Base-by-base conservation (phyloP, 1,284 basidiomycete species). In the Exsudoporus floridanus region DNA sequence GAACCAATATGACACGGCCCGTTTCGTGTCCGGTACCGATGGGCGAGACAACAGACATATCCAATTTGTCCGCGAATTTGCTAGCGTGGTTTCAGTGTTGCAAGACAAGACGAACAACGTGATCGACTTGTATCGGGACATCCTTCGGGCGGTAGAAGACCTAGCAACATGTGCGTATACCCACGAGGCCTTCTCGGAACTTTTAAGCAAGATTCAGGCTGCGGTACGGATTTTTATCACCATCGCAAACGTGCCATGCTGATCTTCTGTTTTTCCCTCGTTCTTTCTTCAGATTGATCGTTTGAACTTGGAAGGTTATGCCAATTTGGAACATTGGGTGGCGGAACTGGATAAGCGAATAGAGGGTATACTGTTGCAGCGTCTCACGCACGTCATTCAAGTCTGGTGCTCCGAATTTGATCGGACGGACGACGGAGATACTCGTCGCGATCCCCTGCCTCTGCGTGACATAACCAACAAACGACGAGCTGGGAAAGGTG, bases 241-340 rank as follows among this genome's bases (percentile, higher is more conserved):
- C 23, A 23, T 23, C 8, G 1, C 12, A 23, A n/a, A 13, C 23
- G 56, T 27, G 48, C 31, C 28, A 8, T 28, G 23, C 28, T 54
- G 18, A 60, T 27, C 30, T 27, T 14, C 1, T 44, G 37, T 39
- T 23, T 30, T n/a, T 21, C 18, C 28, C 9, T 4, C 30, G 1
- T 9, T 9, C 0, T n/a, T 9, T 28, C 5, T 39, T 5, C 57
- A 92, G 86, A 93, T 98, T 58, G 97, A 99, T 72, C 84, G 88
- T 47, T 80, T 99, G 60, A 98, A 98, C 67, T 73, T 99, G 58
- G 94, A 98, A 66, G 95, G 96, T 10, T 99, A 96, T 65, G 92
- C 94, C 7, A 99, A 99, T 64, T 81, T 99, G n/a, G 94, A 98
- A 55, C 83, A 92, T 47, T 99, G 95, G 95, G 93, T 98, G 0